Conservation (phyloP, 345 rosid species). For the Moringa oleifera region DNA sequence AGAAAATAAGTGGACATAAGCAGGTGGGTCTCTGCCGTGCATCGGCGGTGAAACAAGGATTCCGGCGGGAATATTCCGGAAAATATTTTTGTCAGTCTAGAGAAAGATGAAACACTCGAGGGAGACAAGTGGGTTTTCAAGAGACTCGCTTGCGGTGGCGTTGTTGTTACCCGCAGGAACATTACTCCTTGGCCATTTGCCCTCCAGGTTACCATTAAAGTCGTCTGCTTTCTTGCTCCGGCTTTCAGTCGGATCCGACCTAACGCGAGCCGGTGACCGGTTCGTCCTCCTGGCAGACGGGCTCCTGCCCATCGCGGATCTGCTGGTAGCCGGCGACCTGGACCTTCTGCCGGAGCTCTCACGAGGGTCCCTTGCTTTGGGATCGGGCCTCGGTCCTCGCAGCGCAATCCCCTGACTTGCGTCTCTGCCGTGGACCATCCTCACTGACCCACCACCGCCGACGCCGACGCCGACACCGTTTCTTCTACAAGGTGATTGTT, state of each 20-base stretch:
- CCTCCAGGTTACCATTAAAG: slow-evolving; percentile 4
- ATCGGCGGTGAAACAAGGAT: not conserved
- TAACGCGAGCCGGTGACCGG: slow-evolving; percentile 62
- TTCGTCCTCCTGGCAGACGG: slow-evolving; percentile 37
- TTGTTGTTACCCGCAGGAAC: not conserved
- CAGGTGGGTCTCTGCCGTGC: not conserved
- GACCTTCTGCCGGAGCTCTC: slow-evolving; percentile 67
- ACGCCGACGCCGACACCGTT: slow-evolving; percentile 18
- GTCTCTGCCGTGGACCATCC: slow-evolving; percentile 31
- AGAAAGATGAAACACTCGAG: slow-evolving; percentile 91
- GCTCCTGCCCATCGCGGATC: slow-evolving; percentile 56
- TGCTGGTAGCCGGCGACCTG: slow-evolving; percentile 55
- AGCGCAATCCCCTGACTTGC: slow-evolving; percentile 14
- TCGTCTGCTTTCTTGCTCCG: slow-evolving; percentile 10
- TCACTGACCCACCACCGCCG: slow-evolving; percentile 24
- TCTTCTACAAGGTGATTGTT: slow-evolving; percentile 47
- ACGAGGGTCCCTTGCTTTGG: slow-evolving; percentile 42
- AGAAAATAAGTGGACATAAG: not conserved
- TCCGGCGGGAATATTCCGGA: not conserved
- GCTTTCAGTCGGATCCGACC: slow-evolving; percentile 25
- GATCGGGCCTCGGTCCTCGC: slow-evolving; percentile 29
- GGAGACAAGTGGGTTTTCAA: slow-evolving; percentile 81
- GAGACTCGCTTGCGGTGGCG: slow-evolving; percentile 37
- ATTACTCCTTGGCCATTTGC: slow-evolving; percentile 12
- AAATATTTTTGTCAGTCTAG: slow-evolving; percentile 17